Evolutionary conservation across 2,329 filamentous ascomycete genomes (phyloP).

Genomic region (Venturia aucupariae): DNA sequence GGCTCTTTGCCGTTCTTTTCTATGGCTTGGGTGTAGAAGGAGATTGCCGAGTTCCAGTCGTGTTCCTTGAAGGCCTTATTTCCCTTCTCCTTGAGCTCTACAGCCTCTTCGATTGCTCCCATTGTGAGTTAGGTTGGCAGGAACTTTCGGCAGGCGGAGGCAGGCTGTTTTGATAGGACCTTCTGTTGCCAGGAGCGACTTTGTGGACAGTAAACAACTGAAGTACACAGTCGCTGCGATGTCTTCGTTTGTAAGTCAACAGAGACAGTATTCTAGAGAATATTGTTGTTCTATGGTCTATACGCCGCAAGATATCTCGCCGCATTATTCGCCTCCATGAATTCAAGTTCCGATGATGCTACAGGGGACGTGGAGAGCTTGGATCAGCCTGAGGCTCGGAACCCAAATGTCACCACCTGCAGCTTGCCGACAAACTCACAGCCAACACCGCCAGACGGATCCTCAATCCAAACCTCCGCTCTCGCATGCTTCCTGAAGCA

Average conservation of each 20-base stretch:
- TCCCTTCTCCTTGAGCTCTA: slow-evolving; percentile 82
- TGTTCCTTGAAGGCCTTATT: slow-evolving; percentile 87
- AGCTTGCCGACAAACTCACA: neutral
- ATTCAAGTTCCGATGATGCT: neutral
- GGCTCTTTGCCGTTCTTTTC: slow-evolving; percentile 73
- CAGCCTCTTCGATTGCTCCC: slow-evolving; percentile 55
- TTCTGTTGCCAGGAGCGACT: neutral
- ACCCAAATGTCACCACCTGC: neutral
- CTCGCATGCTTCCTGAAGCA: neutral
- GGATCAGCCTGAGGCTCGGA: neutral
- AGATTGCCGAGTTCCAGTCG: slow-evolving; percentile 75
- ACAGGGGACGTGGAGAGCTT: neutral
- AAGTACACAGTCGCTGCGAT: neutral
- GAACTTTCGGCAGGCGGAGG: neutral
- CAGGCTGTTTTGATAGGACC: neutral
- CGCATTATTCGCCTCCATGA: neutral
- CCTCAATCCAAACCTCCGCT: neutral
- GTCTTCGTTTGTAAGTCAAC: neutral
- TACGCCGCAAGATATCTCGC: neutral
- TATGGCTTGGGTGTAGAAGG: slow-evolving; percentile 82
- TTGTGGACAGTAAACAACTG: neutral
- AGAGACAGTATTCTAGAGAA: neutral
- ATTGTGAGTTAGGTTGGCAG: slow-evolving; percentile 20
- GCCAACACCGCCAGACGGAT: neutral
- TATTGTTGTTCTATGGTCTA: neutral